Conservation (phyloP, 1,284 basidiomycete genomes). For the Cerrena zonata region DNA sequence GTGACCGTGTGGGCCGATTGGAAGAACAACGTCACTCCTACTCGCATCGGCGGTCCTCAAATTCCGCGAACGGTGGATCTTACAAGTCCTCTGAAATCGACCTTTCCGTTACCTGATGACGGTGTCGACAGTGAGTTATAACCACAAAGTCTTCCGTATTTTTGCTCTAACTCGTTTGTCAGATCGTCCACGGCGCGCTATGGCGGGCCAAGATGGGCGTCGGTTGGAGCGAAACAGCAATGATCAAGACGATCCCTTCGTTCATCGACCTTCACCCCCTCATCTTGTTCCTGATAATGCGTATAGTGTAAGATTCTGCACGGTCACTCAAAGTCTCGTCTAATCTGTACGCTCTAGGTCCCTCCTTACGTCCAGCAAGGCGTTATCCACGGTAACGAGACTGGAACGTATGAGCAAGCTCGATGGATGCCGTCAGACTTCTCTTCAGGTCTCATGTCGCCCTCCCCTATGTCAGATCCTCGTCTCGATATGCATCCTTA, state of each 20-base stretch:
- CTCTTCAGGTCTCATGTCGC: neutral
- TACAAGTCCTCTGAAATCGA: neutral
- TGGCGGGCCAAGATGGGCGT: too few species aligned
- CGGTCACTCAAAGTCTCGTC: too few species aligned
- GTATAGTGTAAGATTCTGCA: too few species aligned
- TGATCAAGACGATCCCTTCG: neutral
- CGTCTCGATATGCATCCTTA: neutral
- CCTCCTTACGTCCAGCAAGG: too few species aligned
- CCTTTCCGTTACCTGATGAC: neutral
- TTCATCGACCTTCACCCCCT: too few species aligned
- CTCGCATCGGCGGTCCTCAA: slow-evolving; percentile 5
- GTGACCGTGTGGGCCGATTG: slow-evolving; percentile 19
- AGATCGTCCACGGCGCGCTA: too few species aligned
- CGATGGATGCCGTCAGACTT: neutral
- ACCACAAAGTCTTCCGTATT: neutral
- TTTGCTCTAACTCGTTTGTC: too few species aligned
- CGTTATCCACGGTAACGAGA: too few species aligned
- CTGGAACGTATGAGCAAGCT: too few species aligned
- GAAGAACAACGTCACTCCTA: slow-evolving; percentile 16
- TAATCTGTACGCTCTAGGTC: too few species aligned
- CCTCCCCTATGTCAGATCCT: neutral
- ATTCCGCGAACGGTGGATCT: slow-evolving; percentile 3
- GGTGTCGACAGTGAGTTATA: neutral
- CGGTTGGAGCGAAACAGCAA: too few species aligned
- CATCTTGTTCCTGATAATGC: too few species aligned